Base-by-base conservation (phyloP, 164 flowering plant species). In the Protea cynaroides region DNA sequence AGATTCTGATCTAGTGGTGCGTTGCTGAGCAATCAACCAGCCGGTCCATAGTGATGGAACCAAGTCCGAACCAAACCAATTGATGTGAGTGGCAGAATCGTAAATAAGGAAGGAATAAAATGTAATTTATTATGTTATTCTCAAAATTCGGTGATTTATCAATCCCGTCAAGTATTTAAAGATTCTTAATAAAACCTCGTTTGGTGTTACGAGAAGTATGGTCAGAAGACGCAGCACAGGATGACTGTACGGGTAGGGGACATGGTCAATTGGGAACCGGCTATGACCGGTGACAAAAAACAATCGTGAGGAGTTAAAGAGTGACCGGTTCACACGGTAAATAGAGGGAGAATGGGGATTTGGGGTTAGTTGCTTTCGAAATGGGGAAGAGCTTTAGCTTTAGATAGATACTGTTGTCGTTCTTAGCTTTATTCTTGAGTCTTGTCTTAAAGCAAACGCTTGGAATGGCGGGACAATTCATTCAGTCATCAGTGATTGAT, bases 371-470 rank as follows among this genome's bases (percentile, higher is more conserved):
- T 54, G 38, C 37, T 22, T 54, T 53, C 36, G 43, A 11, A 6
- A 36, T 36, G 56, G 19, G 37, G 46, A 34, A 36, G 65, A 57
- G 65, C 68, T 65, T 65, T 65, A 46, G 36, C 36, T 61, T 63
- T 53, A 51, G 67, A 52, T 52, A 19, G 67, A 52, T 52, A 25
- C 56, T 29, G 44, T 57, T 56, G 40, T 51, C 40, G 58, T 25
- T n/a, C 56, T 15, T 56, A 36, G 60, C 66, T 65, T 71, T 71
- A 65, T 65, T 72, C 56, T 51, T 65, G 54, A 62, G 65, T 29
- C 66, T 40, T 25, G 38, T 69, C 44, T 56, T 69, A 73, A 69
- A 73, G 69, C 66, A 68, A 68, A 19, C 50, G 72, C 72, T 59
- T 68, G 65, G 75, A 22, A 56, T 56, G 68, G 65, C 62, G 65